phyloP scores from a whole-genome alignment of 2,329 filamentous ascomycete species.

The Coleophoma cylindrospora region DNA sequence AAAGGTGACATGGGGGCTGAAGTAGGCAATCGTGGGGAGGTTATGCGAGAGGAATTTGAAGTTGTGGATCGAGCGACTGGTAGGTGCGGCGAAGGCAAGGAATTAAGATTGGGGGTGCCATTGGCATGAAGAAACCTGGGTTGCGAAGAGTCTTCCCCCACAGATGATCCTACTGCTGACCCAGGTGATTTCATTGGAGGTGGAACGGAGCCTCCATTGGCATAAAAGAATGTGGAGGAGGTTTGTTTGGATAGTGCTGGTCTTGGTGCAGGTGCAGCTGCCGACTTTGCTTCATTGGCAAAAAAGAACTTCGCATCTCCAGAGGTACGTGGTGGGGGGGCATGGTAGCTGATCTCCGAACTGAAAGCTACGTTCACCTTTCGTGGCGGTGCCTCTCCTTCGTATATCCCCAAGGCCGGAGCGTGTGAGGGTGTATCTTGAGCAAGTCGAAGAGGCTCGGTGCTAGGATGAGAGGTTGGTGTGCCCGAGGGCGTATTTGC shows the following conservation, averaged over 20 bases:
- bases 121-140: slow-evolving; percentile 76
- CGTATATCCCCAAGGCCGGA: slow-evolving; percentile 17
- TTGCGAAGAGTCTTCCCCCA: slow-evolving; percentile 24
- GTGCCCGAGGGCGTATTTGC: slow-evolving; percentile 62
- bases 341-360: slow-evolving; percentile 27
- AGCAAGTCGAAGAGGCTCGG: slow-evolving; percentile 25
- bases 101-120: slow-evolving; percentile 47
- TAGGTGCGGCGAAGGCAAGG: slow-evolving; percentile 28
- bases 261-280: slow-evolving; percentile 10
- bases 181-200: slow-evolving; percentile 10
- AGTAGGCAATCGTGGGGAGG: slow-evolving; percentile 33
- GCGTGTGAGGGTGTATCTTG: slow-evolving; percentile 20
- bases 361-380: slow-evolving; percentile 33
- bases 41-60: slow-evolving; percentile 39
- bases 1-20: slow-evolving; percentile 19
- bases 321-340: slow-evolving; percentile 16
- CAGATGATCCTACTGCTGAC: slow-evolving; percentile 22
- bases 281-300: slow-evolving; percentile 67
- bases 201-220: slow-evolving; percentile 38
- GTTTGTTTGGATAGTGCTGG: slow-evolving; percentile 13
- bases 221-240: slow-evolving; percentile 45
- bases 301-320: slow-evolving; percentile 80
- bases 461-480: slow-evolving; percentile 34
- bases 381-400: slow-evolving; percentile 20
- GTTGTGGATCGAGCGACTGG: slow-evolving; percentile 37